A percentile compares a stretch with the other conserved stretches of the same genome.
phyloP scores from a whole-genome alignment of 345 rosid species.

The Populus nigra region DNA sequence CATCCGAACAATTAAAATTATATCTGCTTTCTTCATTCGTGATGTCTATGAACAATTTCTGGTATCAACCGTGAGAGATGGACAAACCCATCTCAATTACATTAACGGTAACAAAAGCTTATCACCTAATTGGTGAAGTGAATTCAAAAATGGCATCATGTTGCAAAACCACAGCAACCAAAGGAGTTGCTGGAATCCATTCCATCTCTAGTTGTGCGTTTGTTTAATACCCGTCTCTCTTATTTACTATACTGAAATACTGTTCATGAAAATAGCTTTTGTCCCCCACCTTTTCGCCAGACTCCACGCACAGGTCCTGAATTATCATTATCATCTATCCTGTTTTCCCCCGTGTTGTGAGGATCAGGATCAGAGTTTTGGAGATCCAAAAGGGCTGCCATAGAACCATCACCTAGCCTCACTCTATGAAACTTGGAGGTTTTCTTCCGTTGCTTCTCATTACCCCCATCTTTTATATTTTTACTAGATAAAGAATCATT shows the following conservation, averaged over 20 bases:
- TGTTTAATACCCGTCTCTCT: neutral
- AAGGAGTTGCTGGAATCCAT: neutral
- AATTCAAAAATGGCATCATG: neutral
- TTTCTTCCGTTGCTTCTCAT: slow-evolving; percentile 66
- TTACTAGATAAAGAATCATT: slow-evolving; percentile 20
- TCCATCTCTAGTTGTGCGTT: neutral
- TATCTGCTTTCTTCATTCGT: neutral
- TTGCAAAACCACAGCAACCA: neutral
- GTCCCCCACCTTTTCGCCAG: slow-evolving; percentile 72
- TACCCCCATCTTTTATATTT: slow-evolving; percentile 29
- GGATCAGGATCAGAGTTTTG: slow-evolving; percentile 40
- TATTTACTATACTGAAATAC: neutral
- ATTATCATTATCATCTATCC: slow-evolving; percentile 29
- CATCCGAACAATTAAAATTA: neutral
- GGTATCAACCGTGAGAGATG: neutral
- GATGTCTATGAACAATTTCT: neutral
- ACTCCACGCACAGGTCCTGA: slow-evolving; percentile 55
- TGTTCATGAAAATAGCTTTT: slow-evolving; percentile 48
- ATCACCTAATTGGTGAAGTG: neutral
- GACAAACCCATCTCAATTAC: neutral
- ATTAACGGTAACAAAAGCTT: neutral
- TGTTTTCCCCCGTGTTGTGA: slow-evolving; percentile 11
- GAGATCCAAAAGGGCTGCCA: slow-evolving; percentile 54
- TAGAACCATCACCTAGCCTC: slow-evolving; percentile 76
- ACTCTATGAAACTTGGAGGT: slow-evolving; percentile 69